phyloP scores from a whole-genome alignment of 1,139 yeast species.

The Hansenula lynferdii region DNA sequence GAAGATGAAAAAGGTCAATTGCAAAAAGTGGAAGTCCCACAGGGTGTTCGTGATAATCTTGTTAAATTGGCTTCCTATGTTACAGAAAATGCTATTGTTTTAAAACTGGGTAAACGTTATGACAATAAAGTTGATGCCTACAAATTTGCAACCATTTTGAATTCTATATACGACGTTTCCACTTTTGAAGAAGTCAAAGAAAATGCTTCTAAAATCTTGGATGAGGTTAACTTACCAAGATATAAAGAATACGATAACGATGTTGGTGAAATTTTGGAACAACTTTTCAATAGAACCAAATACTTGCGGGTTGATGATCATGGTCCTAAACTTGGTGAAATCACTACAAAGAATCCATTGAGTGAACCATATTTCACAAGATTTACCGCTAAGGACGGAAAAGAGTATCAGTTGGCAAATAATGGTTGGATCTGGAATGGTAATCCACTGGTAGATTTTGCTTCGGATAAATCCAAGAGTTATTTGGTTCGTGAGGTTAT shows the following conservation, averaged over 20 bases:
- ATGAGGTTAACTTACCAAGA: constrained; percentile 70
- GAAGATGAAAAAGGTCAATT: constrained; percentile 15
- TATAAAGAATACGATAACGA: constrained; percentile 80
- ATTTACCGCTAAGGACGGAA: constrained; percentile 48
- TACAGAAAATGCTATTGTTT: constrained; percentile 35
- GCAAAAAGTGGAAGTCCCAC: constrained; percentile 35
- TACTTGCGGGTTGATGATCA: constrained; percentile 70
- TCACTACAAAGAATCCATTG: constrained; percentile 55
- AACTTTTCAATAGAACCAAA: constrained; percentile 68
- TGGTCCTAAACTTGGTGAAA: constrained; percentile 75
- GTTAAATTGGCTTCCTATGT: constrained; percentile 49
- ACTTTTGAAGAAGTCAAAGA: constrained; percentile 28
- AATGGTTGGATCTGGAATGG: constrained; percentile 99
- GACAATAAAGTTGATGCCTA: constrained; percentile 48
- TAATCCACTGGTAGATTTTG: constrained; percentile 89
- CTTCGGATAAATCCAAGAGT: constrained; percentile 71
- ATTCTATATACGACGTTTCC: constrained; percentile 26
- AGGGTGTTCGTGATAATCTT: constrained; percentile 32
- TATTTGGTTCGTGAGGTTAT: constrained; percentile 90
- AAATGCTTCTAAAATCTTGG: constrained; percentile 52
- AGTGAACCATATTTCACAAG: constrained; percentile 88
- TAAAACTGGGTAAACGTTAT: constrained; percentile 39
- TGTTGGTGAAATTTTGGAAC: constrained; percentile 54
- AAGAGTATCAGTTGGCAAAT: constrained; percentile 72
- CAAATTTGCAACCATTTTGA: constrained; percentile 44